Percentiles rank a stretch among this genome's conserved stretches.
Conservation (phyloP, 345 rosid genomes). For the Populus tremula region DNA sequence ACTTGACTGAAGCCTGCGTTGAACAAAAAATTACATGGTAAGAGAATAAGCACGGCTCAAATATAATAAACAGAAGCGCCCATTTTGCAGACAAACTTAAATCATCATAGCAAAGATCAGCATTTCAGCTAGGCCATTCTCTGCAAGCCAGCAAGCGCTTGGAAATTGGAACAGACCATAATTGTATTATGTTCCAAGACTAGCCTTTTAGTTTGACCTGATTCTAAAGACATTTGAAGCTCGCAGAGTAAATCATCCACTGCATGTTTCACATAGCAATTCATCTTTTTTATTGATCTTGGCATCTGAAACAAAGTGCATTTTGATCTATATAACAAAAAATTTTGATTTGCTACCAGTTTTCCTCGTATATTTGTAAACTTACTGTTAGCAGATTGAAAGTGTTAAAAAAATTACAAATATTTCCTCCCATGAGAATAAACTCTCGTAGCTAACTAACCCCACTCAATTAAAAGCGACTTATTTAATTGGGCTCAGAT, state of each 20-base stretch:
- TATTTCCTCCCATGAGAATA: background rate
- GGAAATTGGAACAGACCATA: background rate
- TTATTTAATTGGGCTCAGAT: background rate
- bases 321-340: background rate
- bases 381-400: background rate
- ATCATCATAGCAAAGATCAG: background rate
- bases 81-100: background rate
- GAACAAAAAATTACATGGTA: background rate
- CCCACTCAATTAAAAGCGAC: background rate
- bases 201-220: background rate
- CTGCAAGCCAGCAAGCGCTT: background rate
- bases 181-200: background rate
- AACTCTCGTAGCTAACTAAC: background rate
- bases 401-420: background rate
- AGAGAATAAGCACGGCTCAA: background rate
- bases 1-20: conserved; percentile 31
- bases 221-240: background rate
- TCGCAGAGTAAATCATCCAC: background rate
- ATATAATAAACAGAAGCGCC: background rate
- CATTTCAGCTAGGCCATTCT: background rate
- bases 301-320: background rate
- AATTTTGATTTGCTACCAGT: background rate
- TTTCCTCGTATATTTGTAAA: background rate
- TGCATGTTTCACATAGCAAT: background rate
- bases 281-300: background rate